Base-by-base conservation (phyloP, 2,329 filamentous ascomycete species). In the Xylaria digitata region DNA sequence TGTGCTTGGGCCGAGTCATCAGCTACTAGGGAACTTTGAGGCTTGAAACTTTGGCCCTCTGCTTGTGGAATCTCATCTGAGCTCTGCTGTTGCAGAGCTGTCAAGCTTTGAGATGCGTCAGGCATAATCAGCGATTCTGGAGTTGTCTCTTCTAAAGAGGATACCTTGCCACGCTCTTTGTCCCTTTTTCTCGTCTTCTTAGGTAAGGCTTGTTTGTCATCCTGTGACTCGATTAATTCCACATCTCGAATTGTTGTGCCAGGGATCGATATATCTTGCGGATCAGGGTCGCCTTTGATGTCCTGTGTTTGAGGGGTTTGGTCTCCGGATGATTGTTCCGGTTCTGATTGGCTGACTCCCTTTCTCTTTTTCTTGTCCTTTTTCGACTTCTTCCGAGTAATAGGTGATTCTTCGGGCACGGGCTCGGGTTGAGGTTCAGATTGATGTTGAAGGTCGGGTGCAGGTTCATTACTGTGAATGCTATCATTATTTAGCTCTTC, bases 301-400 rank as follows among this genome's bases (percentile, higher is more conserved):
- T 69, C 61, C 68, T 70, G 63, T 60, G 50, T 54, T 37, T 59
- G 49, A 8, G 70, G 66, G 45, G 63, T 71, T 57, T 71, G 70
- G 30, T 23, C 52, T 40, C 55, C 69, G 26, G 69, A 72, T 40
- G 32, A 34, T 61, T 66, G 30, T 57, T 73, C 73, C n/a, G 66
- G 67, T n/a, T 74, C 74, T 15, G 68, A 21, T 46, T 70, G 67
- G 42, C 49, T 59, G 21, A 71, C 59, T 58, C 69, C 45, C 64
- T 77, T 74, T 70, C 76, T 80, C 75, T 70, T 79, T 74, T 79
- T 79, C 72, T 78, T 79, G 62, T 76, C 72, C 62, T 80, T 81
- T 70, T 80, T 80, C 19, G 71, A 71, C 53, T 70, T 79, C 68
- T 80, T 80, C 52, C 68, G 72, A 32, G 65, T 60, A n/a, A 68